A percentile compares a stretch with the other conserved stretches of the same genome.
phyloP scores from a whole-genome alignment of 2,329 filamentous ascomycete genomes.

The Verticillium alfalfae region DNA sequence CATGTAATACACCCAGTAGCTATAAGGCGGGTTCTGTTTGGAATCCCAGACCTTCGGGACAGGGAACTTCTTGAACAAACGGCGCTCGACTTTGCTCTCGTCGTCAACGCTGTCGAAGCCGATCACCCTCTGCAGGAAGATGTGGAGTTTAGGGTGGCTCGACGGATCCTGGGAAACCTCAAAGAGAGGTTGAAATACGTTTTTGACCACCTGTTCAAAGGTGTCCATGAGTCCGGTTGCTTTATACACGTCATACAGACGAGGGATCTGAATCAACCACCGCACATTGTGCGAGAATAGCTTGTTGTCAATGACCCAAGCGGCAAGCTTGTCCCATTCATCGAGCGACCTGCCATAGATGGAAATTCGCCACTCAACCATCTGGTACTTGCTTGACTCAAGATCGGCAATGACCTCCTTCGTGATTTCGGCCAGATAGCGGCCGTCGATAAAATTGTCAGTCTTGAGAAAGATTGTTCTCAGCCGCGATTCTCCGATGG shows the following conservation, averaged over 20 bases:
- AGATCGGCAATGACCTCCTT: slow-evolving; percentile 97
- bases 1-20: slow-evolving; percentile 98
- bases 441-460: slow-evolving; percentile 93
- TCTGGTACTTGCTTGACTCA: slow-evolving; percentile 98
- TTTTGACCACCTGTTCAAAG: slow-evolving; percentile 85
- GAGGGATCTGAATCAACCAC: slow-evolving; percentile 93
- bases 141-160: slow-evolving; percentile 85
- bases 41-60: slow-evolving; percentile 84
- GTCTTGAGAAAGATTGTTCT: slow-evolving; percentile 99
- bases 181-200: slow-evolving; percentile 90
- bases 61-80: slow-evolving; percentile 93
- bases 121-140: slow-evolving; percentile 92
- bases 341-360: slow-evolving; percentile 89
- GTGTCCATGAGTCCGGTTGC: slow-evolving; percentile 78
- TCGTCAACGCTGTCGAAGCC: slow-evolving; percentile 98
- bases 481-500: slow-evolving; percentile 88
- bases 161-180: slow-evolving; percentile 85
- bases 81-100: slow-evolving; percentile 91
- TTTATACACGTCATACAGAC: slow-evolving; percentile 95
- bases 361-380: slow-evolving; percentile 98
- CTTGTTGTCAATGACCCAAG: slow-evolving; percentile 98
- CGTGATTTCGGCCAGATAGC: slow-evolving; percentile 94
- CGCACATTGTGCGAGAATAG: slow-evolving; percentile 96
- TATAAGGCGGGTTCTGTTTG: slow-evolving; percentile 95
- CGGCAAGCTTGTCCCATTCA: slow-evolving; percentile 96